Evolutionary conservation across 306 rosid species (phyloP), one percentile per base, ranked within the genome.

Genomic region (Luffa acutangula): DNA sequence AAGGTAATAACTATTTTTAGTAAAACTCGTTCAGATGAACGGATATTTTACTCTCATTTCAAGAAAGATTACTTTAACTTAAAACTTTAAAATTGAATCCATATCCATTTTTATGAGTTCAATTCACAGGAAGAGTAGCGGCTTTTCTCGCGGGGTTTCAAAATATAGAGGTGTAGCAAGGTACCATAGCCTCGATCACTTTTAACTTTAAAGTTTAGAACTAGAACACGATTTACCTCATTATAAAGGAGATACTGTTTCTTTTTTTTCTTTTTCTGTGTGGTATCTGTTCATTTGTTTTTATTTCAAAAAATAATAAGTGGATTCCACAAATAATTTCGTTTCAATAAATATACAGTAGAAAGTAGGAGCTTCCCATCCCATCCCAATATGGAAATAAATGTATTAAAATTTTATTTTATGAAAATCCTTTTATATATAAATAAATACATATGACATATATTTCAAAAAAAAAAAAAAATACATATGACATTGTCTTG

Each of bases 111-210:
- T 10, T 36, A 12, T 15, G 25, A 56, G 9, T 21, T 41, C 33
- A 71, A 76, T 72, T 17, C 34, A 73, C 87, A 95, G 99, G 82
- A 95, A 88, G 88, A 95, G 99, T 84, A 95, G 97, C 83, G 99
- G 99, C 17, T 95, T 95, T 80, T 95, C 99, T 37, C 89, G 99
- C 15, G 99, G 99, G 65, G 97, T 93, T 65, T 95, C 99, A 7
- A 95, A 93, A 78, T 95, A 93, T 56, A 90, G 99, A 84, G 99
- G 99, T 0, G 97, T 95, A 0, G 99, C 99, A 58, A 91, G 99
- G 99, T 95, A 85, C 36, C 43, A 25, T 73, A 49, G 11, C 7
- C 78, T 72, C 52, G 4, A 33, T 25, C 7, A 10, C 31, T 25
- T 25, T 25, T 0, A 25, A 25, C 31, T 25, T 25, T 25, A 59